phyloP scores from a whole-genome alignment of 257 asterid genomes.

The Solanum chilense region DNA sequence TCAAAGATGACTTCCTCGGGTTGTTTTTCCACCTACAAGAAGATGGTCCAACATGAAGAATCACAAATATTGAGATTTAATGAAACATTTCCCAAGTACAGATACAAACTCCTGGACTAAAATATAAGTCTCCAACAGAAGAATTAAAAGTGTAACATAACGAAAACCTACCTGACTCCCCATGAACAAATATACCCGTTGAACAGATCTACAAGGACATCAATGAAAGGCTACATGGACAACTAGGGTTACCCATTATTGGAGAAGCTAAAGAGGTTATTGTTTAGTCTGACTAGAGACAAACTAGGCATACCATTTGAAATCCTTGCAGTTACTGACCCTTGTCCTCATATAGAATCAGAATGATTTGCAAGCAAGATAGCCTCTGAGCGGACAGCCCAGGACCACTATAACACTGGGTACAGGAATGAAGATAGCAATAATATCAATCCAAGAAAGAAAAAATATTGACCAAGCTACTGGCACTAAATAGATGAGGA shows the following conservation, averaged over 20 bases:
- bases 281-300: background rate
- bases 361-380: background rate
- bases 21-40: constrained; percentile 63
- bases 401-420: background rate
- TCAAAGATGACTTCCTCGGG: constrained; percentile 80
- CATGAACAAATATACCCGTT: background rate
- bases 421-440: background rate
- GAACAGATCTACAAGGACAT: background rate
- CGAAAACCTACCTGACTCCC: background rate
- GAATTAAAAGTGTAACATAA: background rate
- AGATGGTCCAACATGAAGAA: background rate
- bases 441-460: background rate
- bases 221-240: background rate
- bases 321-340: background rate
- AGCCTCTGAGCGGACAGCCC: background rate
- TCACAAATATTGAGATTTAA: background rate
- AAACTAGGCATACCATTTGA: background rate
- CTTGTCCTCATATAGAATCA: background rate
- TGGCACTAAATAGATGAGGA: background rate
- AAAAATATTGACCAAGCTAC: background rate
- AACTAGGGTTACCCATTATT: background rate
- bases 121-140: background rate
- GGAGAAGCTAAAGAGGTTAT: background rate
- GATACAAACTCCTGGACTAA: background rate
- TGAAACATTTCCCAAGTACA: background rate